Evolutionary conservation across 495 filamentous ascomycete species (phyloP).

Genomic region (Lepraria neglecta): DNA sequence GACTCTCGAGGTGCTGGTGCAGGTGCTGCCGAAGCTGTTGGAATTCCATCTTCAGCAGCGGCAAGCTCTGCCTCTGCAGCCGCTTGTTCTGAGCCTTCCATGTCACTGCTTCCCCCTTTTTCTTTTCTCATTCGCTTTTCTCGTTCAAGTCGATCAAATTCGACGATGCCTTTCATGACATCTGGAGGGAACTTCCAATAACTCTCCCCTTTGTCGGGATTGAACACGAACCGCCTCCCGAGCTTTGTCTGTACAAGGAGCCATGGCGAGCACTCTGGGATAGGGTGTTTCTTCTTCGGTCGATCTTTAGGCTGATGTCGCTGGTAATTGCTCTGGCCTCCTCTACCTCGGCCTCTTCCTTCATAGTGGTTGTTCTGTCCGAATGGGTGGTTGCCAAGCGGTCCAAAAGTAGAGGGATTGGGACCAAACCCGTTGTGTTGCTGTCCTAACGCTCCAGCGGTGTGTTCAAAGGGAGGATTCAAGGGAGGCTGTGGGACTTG

Average conservation of each 20-base stretch:
- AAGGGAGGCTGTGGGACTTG: constrained; percentile 33
- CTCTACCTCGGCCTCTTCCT: constrained; percentile 39
- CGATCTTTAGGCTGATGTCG: constrained; percentile 63
- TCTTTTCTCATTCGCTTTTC: constrained; percentile 39
- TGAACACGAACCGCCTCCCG: constrained; percentile 82
- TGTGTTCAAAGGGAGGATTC: constrained; percentile 25
- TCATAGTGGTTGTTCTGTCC: constrained; percentile 32
- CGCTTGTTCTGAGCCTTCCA: constrained; percentile 30
- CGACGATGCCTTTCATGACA: constrained; percentile 71
- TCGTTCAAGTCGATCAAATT: constrained; percentile 56
- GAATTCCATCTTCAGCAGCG: constrained; percentile 9
- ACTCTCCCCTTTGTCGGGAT: constrained; percentile 72
- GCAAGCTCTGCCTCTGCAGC: constrained; percentile 29
- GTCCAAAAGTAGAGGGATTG: constrained; percentile 14
- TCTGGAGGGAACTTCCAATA: constrained; percentile 88
- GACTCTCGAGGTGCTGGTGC: constrained; percentile 13
- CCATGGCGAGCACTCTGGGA: constrained; percentile 85
- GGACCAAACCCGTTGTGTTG: constrained; percentile 36
- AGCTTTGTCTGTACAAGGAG: constrained; percentile 84
- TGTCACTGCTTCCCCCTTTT: constrained; percentile 31
- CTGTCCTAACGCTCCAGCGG: constrained; percentile 26
- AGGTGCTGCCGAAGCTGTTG: constrained; percentile 16
- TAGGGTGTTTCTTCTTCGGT: constrained; percentile 69
- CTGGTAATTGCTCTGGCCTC: constrained; percentile 46
- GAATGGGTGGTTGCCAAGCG: constrained; percentile 27